Evolutionary conservation across 176 grass and related monocot species (phyloP), one percentile per base, ranked within the genome.

Genomic region (Carex scoparia): DNA sequence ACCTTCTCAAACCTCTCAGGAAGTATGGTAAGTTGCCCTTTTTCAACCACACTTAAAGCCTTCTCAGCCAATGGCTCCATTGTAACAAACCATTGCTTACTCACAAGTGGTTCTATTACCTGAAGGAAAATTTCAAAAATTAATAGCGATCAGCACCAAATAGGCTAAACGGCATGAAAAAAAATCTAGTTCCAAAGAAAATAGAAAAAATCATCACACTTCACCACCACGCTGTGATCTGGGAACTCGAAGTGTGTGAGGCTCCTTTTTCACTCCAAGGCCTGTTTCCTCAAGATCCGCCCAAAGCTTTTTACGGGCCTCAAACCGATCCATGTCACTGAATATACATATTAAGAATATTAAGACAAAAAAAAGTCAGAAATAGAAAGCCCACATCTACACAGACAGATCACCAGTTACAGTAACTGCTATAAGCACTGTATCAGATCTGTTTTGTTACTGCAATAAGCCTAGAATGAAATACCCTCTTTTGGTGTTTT

Each of bases 1-100:
- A 98, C 95, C 91, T 98, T 98, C 82, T 95, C 95, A 93, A 95
- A 98, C 84, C 95, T 93, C 40, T 98, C 95, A 31, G 95, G 95
- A 87, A 95, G 91, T 90, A 98, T 98, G 84, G 88, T 95, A 80
- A 98, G 83, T 89, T 95, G 69, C 59, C 93, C 88, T 1, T 93
- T 83, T 87, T 95, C 93, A 89, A 98, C 91, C 61, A 88, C 95
- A 86, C 86, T 55, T 84, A 98, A 89, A 80, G 95, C 93, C 65
- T 93, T 95, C 90, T 98, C 91, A 85, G 93, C 93, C 67, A 98
- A 84, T 79, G 89, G 89, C 48, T 98, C 95, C 95, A 98, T 98
- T 13, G 93, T 90, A 85, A 98, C 93, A 98, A 98, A 95, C 95
- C 95, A 98, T 49, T 98, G 95, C 56, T 98, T 98, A 86, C 95